Conservation (phyloP, 208 protist species). For the Tritrichomonas musculus region DNA sequence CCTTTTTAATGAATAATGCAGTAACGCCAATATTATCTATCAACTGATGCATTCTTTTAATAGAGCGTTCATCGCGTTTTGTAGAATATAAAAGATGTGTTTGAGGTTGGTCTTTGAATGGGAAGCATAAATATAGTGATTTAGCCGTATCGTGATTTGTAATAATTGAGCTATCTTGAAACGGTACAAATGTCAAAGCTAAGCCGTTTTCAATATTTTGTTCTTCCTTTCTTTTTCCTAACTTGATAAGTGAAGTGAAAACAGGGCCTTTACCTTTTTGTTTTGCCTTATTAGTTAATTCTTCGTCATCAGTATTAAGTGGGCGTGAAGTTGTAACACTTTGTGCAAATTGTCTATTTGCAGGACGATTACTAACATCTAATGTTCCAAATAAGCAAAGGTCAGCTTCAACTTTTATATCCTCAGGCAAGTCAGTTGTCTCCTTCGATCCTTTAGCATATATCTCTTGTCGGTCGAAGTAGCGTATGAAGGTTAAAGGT, state of each 20-base stretch:
- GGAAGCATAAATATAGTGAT: conserved; percentile 11
- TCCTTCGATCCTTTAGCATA: background rate
- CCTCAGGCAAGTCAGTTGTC: background rate
- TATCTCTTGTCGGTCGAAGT: background rate
- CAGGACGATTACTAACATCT: background rate
- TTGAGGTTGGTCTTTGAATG: background rate
- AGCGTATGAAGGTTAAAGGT: background rate
- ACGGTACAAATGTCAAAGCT: background rate
- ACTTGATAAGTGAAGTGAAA: background rate
- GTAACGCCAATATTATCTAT: conserved; percentile 5
- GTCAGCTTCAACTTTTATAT: background rate
- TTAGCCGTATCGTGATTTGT: background rate
- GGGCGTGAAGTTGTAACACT: background rate
- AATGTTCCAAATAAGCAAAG: background rate
- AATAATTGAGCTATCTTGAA: background rate
- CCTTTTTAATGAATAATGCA: background rate
- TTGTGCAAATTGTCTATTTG: background rate
- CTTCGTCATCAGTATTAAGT: background rate
- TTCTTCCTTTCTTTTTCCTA: background rate
- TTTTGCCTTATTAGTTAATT: background rate
- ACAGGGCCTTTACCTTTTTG: background rate
- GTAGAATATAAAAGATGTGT: background rate
- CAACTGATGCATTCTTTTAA: background rate
- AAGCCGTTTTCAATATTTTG: background rate
- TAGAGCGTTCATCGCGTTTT: background rate